A percentile compares a stretch with the other conserved stretches of the same genome.
These are phyloP conservation scores for Drechslerella dactyloides DNA, from an alignment of 2,329 filamentous ascomycete species.

Conservation along the genomic window DNA sequence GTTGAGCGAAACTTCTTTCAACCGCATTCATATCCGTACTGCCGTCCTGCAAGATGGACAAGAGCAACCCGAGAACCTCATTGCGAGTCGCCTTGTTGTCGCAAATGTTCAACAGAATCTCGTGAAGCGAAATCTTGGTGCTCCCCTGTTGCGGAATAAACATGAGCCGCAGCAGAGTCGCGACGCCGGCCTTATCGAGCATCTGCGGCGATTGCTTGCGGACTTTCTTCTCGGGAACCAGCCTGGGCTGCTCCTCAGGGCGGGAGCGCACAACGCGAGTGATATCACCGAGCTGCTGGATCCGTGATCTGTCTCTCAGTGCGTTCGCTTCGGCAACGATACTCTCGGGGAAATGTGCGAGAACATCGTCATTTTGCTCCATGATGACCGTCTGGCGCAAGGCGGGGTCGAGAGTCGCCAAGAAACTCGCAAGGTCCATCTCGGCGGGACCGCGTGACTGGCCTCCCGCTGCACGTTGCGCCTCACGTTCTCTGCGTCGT, in stretches of 20 bases:
- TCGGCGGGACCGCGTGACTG: conserved; percentile 70
- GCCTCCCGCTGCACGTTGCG: conserved; percentile 66
- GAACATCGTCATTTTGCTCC: conserved; percentile 87
- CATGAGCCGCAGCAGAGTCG: conserved; percentile 96
- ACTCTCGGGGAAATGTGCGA: conserved; percentile 82
- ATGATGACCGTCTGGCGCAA: conserved; percentile 85
- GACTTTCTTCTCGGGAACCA: conserved; percentile 67
- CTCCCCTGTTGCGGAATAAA: conserved; percentile 92
- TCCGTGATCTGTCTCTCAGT: conserved; percentile 65
- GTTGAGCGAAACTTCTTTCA: conserved; percentile 90
- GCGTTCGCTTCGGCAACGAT: conserved; percentile 85
- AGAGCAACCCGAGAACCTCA: conserved; percentile 88
- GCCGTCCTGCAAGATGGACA: conserved; percentile 94
- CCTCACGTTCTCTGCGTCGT: conserved; percentile 83
- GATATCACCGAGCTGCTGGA: conserved; percentile 64
- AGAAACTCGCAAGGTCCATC: conserved; percentile 90
- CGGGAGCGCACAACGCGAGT: conserved; percentile 52
- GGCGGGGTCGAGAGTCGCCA: conserved; percentile 81
- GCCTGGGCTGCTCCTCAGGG: conserved; percentile 61
- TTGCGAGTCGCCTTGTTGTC: conserved; percentile 95
- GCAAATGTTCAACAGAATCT: conserved; percentile 87
- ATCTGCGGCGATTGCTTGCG: conserved; percentile 89
- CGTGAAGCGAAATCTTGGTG: conserved; percentile 80
- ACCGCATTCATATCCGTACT: conserved; percentile 91
- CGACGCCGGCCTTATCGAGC: conserved; percentile 93